Evolutionary conservation across 208 protist genomes (phyloP), one percentile per base, ranked within the genome.

Genomic region (Willaertia magna): DNA sequence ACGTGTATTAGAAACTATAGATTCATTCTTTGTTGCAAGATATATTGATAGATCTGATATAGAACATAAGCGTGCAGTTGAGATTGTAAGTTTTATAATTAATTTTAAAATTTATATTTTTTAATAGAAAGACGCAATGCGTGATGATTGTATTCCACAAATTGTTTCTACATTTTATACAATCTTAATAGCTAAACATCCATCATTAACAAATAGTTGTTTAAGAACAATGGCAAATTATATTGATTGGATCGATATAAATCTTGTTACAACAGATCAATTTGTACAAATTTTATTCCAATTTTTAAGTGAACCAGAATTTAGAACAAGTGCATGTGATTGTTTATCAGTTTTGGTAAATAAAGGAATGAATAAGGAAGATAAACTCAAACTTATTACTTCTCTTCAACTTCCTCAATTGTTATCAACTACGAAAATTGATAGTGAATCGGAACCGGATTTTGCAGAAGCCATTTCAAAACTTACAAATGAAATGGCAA

Each of bases 191-290:
- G 43, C 46, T 42, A 49, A 55, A 11, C 43, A 83, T 42, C 7
- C 6, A 39, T 11, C n/a, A 34, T 40, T 83, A 2, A 39, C 46
- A 55, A 48, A 48, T 16, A 11, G 0, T 51, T 51, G 46, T 55
- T n/a, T 83, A 39, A 48, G 7, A 22, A 34, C 22, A 22, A 48
- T 79, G 42, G 9, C 39, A 79, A 48, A 48, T 26, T 79, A 79
- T 79, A 79, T 79, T 48, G 78, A 83, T 83, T 83, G 78, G 78
- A 83, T 83, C 9, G 78, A 83, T 83, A 83, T 83, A 43, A 51
- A 83, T 42, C 12, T 83, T 18, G 34, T 83, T 22, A 83, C 47
- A 40, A 55, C 46, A 18, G 78, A 83, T 20, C 18, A 48, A 43
- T 83, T 83, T 42, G 34, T 55, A 14, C 14, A 40, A 40, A 12